Evolutionary conservation across 2,329 filamentous ascomycete genomes (phyloP).

Genomic region (Fusarium buxicola): DNA sequence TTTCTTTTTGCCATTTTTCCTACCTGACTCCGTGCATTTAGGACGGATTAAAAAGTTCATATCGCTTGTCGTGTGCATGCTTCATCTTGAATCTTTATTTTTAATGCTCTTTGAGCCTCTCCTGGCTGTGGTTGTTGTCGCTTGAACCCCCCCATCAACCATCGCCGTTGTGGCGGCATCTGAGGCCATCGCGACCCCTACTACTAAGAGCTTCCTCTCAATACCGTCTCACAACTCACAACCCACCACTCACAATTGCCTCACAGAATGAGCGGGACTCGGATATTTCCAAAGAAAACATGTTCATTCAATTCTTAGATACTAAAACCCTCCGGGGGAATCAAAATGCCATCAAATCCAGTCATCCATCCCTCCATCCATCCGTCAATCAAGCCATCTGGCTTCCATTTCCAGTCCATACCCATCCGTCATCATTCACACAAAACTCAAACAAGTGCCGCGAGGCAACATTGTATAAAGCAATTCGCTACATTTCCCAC

Average conservation of each 20-base stretch:
- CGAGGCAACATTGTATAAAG: slow-evolving; percentile 61
- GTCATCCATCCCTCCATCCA: slow-evolving; percentile 1
- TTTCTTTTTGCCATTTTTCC: slow-evolving; percentile 49
- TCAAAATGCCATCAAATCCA: slow-evolving; percentile 29
- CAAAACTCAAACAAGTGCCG: slow-evolving; percentile 56
- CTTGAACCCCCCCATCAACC: slow-evolving; percentile 14
- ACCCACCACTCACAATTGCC: not conserved
- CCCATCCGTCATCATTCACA: slow-evolving; percentile 23
- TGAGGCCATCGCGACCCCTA: slow-evolving; percentile 26
- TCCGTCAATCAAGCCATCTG: not conserved
- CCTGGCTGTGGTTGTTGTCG: not conserved
- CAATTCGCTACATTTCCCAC: slow-evolving; percentile 37
- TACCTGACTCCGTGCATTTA: fast-evolving
- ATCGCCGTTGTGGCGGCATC: fast-evolving
- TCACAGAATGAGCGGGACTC: not conserved
- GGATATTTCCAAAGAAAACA: slow-evolving; percentile 1
- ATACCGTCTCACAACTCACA: not conserved
- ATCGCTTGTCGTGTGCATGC: not conserved
- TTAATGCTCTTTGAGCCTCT: not conserved
- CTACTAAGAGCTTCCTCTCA: not conserved
- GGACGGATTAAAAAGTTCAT: not conserved
- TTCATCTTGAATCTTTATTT: not conserved
- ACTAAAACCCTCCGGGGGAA: slow-evolving; percentile 40
- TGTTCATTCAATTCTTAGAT: slow-evolving; percentile 39
- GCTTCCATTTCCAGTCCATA: slow-evolving; percentile 7